Evolutionary conservation across 2,329 filamentous ascomycete species (phyloP), one percentile per base, ranked within the genome.

Genomic region (Aureobasidium pullulans): DNA sequence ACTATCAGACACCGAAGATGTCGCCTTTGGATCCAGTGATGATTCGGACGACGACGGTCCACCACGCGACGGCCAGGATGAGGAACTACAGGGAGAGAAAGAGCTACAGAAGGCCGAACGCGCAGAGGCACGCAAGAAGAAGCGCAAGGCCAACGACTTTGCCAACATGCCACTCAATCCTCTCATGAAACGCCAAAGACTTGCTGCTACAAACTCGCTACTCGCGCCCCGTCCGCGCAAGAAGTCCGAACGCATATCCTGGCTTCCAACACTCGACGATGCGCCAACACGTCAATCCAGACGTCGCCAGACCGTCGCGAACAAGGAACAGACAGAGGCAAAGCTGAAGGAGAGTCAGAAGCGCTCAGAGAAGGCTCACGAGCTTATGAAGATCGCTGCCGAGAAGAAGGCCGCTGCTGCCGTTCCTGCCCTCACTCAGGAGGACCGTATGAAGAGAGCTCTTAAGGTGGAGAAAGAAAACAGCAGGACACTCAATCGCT

Each of bases 401-500:
- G 79, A 80, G 66, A 60, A 60, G 57, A 64, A 60, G 47, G 61
- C 61, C 19, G 59, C 63, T 28, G 48, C 61, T 44, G 60, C 62
- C 42, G 57, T 47, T 15, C 62, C 62, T 13, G 54, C 61, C 31
- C 49, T 63, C 13, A 64, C 63, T 7, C 92, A 96, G 72, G 89
- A 83, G 37, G 86, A 96, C 70, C 83, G 90, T 39, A 79, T 96
- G 31, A 86, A 84, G 31, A 90, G 96, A 73, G 92, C 92, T 1
- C 89, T 87, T 16, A 77, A 86, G 56, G 86, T 95, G 6, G 94
- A 97, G 73, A 87, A 88, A 72, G 81, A 86, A 67, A 96, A 99
- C 72, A 83, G 87, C 66, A 95, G 90, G 79, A 97, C 88, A 72
- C 76, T 96, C 68, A 96, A 93, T 69, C 82, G 90, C 59, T 97